Percentiles rank a stretch among this genome's conserved stretches.
Evolutionary conservation across 768 basidiomycete genomes (phyloP).

Genomic region (Infundibulicybe gibba): DNA sequence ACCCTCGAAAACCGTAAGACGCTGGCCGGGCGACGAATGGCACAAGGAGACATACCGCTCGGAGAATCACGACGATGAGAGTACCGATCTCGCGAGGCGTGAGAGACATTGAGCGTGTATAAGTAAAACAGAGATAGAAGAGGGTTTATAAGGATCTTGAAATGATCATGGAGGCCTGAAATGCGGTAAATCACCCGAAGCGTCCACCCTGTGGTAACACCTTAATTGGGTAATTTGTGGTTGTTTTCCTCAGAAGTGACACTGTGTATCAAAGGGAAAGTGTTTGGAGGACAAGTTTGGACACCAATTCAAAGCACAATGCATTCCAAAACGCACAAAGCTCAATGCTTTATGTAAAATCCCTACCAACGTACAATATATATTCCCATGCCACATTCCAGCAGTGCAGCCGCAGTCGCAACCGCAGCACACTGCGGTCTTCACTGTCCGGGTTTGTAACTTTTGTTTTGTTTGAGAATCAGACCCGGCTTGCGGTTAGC

Average conservation of each 20-base stretch:
- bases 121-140: not conserved
- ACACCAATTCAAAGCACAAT: too few species aligned
- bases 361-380: too few species aligned
- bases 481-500: conserved; percentile 70
- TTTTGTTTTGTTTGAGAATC: conserved; percentile 51
- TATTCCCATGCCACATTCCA: not conserved
- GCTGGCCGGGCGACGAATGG: conserved; percentile 7
- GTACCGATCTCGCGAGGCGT: conserved; percentile 82
- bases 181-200: not conserved
- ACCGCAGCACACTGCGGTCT: conserved; percentile 1
- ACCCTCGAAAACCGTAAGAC: conserved; percentile 15
- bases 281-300: too few species aligned
- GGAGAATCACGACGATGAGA: conserved; percentile 88
- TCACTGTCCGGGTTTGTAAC: conserved; percentile 53
- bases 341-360: too few species aligned
- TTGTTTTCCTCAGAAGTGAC: not conserved
- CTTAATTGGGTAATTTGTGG: not conserved
- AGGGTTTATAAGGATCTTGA: not conserved
- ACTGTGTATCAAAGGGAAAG: too few species aligned
- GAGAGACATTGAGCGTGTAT: conserved; percentile 42
- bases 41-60: conserved; percentile 66
- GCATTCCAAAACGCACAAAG: too few species aligned
- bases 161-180: too few species aligned
- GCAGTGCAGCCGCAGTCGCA: conserved; percentile 7
- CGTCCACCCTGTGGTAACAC: not conserved